Percentiles rank a stretch among this genome's conserved stretches.
Evolutionary conservation across 2,329 filamentous ascomycete genomes (phyloP).

Genomic region (Penicillium occitanis): DNA sequence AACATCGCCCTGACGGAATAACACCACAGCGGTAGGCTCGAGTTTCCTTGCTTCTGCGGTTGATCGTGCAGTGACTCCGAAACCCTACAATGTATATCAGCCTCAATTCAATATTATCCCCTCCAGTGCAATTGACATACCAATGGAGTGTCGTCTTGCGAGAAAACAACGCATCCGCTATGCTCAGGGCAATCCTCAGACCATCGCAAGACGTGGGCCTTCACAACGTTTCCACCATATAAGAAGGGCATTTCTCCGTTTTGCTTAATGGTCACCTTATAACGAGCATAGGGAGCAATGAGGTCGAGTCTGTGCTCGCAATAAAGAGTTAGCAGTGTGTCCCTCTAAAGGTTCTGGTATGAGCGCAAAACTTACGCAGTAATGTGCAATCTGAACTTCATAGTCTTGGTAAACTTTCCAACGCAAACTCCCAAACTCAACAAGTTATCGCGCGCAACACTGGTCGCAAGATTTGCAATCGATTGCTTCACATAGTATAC

Average conservation of each 20-base stretch:
- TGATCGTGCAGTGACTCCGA: slow-evolving; percentile 85
- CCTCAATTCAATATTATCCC: neutral
- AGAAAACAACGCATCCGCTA: slow-evolving; percentile 83
- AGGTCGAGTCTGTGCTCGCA: slow-evolving; percentile 60
- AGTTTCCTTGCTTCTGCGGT: slow-evolving; percentile 79
- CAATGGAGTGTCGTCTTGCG: slow-evolving; percentile 84
- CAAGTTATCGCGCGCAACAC: slow-evolving; percentile 75
- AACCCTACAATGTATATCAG: slow-evolving; percentile 58
- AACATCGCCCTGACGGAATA: slow-evolving; percentile 89
- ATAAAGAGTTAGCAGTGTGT: neutral
- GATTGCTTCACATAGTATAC: slow-evolving; percentile 92
- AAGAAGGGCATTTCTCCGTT: slow-evolving; percentile 96
- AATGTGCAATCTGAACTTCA: slow-evolving; percentile 92
- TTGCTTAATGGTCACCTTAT: slow-evolving; percentile 95
- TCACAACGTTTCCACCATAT: slow-evolving; percentile 87
- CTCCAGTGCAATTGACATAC: slow-evolving; percentile 34
- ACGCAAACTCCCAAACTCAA: slow-evolving; percentile 87
- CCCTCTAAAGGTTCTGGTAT: too few species aligned
- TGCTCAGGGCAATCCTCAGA: slow-evolving; percentile 92
- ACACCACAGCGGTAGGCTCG: slow-evolving; percentile 85
- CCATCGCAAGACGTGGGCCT: slow-evolving; percentile 79
- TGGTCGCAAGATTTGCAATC: slow-evolving; percentile 87
- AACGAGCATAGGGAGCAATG: slow-evolving; percentile 84
- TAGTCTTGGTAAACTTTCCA: slow-evolving; percentile 94
- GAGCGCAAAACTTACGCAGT: slow-evolving; percentile 55